Conservation (phyloP, 257 asterid genomes). For the Linaria vulgaris region DNA sequence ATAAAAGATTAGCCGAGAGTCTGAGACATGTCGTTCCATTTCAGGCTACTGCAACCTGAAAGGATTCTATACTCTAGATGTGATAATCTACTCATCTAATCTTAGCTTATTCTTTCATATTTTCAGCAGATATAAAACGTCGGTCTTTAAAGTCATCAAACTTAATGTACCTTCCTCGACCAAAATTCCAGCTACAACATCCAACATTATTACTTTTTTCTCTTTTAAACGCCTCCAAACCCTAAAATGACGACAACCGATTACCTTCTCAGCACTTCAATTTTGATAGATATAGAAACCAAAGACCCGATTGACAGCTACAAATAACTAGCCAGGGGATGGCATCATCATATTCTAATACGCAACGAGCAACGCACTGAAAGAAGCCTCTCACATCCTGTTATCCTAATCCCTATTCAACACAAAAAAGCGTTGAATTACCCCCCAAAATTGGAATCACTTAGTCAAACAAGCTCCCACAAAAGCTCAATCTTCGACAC, state of each 20-base stretch:
- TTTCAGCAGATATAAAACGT: no score
- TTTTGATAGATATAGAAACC: neutral
- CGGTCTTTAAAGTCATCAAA: neutral
- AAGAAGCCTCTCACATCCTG: neutral
- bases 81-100: no score
- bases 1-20: no score
- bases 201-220: neutral
- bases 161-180: neutral
- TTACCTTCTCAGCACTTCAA: neutral
- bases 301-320: neutral
- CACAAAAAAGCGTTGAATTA: conserved; percentile 1
- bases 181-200: neutral
- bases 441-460: neutral
- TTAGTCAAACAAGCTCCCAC: conserved; percentile 17
- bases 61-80: no score
- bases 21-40: no score
- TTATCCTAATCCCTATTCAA: neutral
- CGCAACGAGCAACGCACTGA: neutral
- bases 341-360: neutral
- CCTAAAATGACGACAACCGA: neutral
- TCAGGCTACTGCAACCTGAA: no score
- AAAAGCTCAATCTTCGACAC: conserved; percentile 2
- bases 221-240: neutral
- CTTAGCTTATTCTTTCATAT: no score
- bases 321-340: neutral